Base-by-base conservation (phyloP, 345 rosid species). In the Kandelia obovata region DNA sequence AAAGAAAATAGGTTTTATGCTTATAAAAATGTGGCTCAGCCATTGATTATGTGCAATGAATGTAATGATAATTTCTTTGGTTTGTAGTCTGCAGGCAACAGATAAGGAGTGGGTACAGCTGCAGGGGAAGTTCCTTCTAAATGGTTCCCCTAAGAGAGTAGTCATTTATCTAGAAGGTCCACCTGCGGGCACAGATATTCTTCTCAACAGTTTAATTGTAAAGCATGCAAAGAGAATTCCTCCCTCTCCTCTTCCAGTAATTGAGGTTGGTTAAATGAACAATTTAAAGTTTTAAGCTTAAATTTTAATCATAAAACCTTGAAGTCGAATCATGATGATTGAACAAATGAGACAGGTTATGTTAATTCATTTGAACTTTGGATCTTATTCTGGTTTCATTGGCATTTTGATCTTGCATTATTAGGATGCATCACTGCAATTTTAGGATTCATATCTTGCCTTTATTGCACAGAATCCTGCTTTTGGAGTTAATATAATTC, bases 111-210 rank as follows among this genome's bases (percentile, higher is more conserved):
- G 99, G 99, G 82, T 75, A 32, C 79, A 80, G 75, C 64, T 94
- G 80, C 80, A 83, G 47, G 99, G 99, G 26, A 89, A 89, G 85
- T 94, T 94, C 86, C 91, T 89, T 39, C 78, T 94, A 30, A 94
- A 94, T 78, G 93, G 87, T 60, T 80, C 88, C 27, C 92, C 93
- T 26, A 85, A 89, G 65, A 82, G 79, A 80, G 88, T 88, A 20
- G 84, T 92, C 55, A 82, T 92, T 67, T 94, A 89, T 77, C 58
- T 92, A 7, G 99, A 94, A 89, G 99, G 97, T 71, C 97, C 99
- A 1, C 92, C 96, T 28, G 81, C 91, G 28, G 97, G 96, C 65
- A 77, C 83, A 1, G 97, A 94, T 84, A 84, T 94, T 82, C 96
- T 94, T 66, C 69, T 94, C 60, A 87, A 92, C 61, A 84, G 84